These are phyloP conservation scores for Neonectria faginata DNA, from an alignment of 2,329 filamentous ascomycete genomes.

Conservation along the genomic window DNA sequence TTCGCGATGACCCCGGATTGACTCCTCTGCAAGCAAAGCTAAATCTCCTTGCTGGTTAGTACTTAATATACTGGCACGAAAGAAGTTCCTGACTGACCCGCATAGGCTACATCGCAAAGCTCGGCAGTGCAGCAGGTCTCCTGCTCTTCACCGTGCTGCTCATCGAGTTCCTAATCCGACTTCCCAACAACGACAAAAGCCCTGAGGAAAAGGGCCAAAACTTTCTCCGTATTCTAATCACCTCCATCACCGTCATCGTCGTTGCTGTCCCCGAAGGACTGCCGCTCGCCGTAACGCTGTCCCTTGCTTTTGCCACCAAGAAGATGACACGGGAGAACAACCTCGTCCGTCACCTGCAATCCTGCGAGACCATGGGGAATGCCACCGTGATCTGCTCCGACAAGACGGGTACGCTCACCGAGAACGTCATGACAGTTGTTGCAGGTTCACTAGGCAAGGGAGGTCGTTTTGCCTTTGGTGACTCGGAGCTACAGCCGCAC, in stretches of 20 bases:
- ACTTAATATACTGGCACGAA: too few relatives aligned
- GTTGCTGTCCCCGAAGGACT: constrained; percentile 76
- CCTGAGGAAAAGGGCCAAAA: constrained; percentile 66
- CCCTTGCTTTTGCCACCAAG: constrained; percentile 75
- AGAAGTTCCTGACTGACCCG: background rate
- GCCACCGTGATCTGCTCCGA: constrained; percentile 82
- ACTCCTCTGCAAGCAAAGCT: constrained; percentile 68
- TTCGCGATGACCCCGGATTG: constrained; percentile 61
- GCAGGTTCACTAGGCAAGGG: constrained; percentile 63
- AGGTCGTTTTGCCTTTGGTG: constrained; percentile 57
- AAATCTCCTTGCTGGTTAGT: constrained; percentile 42
- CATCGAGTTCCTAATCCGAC: constrained; percentile 77
- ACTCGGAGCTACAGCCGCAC: too few relatives aligned
- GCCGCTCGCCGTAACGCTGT: constrained; percentile 74
- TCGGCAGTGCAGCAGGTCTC: constrained; percentile 73
- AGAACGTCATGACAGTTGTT: constrained; percentile 81
- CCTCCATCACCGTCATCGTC: constrained; percentile 73
- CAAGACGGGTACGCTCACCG: constrained; percentile 55
- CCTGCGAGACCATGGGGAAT: constrained; percentile 79
- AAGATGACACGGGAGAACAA: constrained; percentile 78
- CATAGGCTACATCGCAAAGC: constrained; percentile 49
- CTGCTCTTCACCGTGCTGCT: constrained; percentile 82
- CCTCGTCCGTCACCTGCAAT: constrained; percentile 72
- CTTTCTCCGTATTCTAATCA: constrained; percentile 73
- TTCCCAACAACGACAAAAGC: constrained; percentile 61